Base-by-base conservation (phyloP, 2,329 filamentous ascomycete genomes). In the Colletotrichum tamarilloi region DNA sequence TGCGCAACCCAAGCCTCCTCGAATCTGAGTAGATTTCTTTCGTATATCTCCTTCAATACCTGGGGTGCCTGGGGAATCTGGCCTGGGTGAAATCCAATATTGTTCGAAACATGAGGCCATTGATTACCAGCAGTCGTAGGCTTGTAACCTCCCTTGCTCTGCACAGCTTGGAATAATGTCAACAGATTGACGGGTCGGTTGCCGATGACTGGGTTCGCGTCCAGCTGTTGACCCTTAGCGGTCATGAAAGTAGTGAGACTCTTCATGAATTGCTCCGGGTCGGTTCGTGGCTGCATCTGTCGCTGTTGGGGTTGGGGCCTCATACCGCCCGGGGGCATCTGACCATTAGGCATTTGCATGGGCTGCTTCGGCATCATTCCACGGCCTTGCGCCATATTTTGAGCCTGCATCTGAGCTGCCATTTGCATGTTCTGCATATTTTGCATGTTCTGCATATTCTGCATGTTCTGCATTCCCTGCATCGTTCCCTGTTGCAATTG, bases 191-290 rank as follows among this genome's bases (percentile, higher is more conserved):
- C 87, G 0, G 89, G 89, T 12, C 94, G 91, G 66, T 95, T 93
- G 66, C 90, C 92, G 28, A 97, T 89, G 26, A 90, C 84, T 0
- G 95, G 95, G 74, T 92, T 93, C 1, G 89, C 85, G 59, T 98
- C 95, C 62, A 98, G 87, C 0, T 91, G 92, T 22, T 94, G 85
- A 38, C 92, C 91, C 72, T 93, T 92, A 60, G 91, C 88, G 73
- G 89, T 89, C 92, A 97, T 97, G 75, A 97, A 94, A n/a, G 88
- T 85, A 24, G 90, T 89, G 8, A 98, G 85, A 52, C 92, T 93
- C 78, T 94, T 93, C 82, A 97, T 87, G 75, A 95, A 95, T 38
- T 88, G 87, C 74, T 95, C 93, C 0, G 90, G 90, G 69, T 88
- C 90, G 30, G 84, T 84, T 30, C 82, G 79, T 62, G 80, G 77